Base-by-base conservation (phyloP, 371 early-diverging fungal genomes). In the Mortierella sp. region DNA sequence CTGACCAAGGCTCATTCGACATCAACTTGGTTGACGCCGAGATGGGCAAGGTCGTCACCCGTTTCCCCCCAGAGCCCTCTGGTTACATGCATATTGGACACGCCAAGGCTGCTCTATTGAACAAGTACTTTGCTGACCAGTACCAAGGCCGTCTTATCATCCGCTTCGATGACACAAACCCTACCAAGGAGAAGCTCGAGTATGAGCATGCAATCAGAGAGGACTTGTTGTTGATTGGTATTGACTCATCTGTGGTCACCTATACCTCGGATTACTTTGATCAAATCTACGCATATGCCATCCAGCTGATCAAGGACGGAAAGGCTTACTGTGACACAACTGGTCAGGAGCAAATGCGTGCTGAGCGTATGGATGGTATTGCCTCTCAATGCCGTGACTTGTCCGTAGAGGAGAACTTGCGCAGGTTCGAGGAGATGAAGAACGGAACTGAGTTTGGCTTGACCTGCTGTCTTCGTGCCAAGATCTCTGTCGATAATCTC, bases 81-180 rank as follows among this genome's bases (percentile, higher is more conserved):
- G 99, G 99, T 84, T 98, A 97, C 84, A 87, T 99, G 71, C 99
- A 99, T 87, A 97, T 99, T 85, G 99, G 99, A 64, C 99, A 99
- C 87, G 98, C 97, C 61, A 99, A 99, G 90, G 99, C 99, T 52
- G 99, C 99, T 12, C 88, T 99, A 54, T 85, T 99, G 71, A 99
- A 99, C 90, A 93, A 98, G 79, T 94, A 97, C 90, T 96, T 99
- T 92, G 99, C 99, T 10, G 87, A 93, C 24, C 85, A 86, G 40
- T 97, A 98, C 87, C 90, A 96, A 64, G 99, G 99, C 62, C 95
- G 94, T 83, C 76, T 99, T 81, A 94, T 99, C 66, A 88, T 99
- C 57, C 95, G 99, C 64, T 99, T 99, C 79, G 99, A 99, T 86
- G 99, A 99, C 88, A 99, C 99, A 65, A 99, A 99, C 86, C 99